These are phyloP conservation scores for Chloropicon primus DNA, from an alignment of 139 green algal genomes.

Conservation along the genomic window DNA sequence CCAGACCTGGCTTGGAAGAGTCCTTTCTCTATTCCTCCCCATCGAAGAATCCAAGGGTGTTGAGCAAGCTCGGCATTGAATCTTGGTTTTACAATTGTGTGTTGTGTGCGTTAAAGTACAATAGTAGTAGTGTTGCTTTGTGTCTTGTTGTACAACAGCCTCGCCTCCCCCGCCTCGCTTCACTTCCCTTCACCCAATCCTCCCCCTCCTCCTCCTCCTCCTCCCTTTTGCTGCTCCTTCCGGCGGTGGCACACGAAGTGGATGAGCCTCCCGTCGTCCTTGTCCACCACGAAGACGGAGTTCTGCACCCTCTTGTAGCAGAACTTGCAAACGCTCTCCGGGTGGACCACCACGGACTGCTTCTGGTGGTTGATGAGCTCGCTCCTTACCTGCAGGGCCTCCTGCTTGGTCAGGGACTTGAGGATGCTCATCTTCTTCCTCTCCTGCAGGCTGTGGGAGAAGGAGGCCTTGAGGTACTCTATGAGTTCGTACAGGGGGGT, in stretches of 20 bases:
- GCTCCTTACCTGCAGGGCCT: constrained; percentile 43
- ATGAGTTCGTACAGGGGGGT: constrained; percentile 18
- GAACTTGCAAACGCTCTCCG: constrained; percentile 58
- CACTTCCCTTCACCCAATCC: not conserved
- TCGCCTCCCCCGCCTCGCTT: too few relatives aligned
- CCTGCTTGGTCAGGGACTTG: constrained; percentile 29
- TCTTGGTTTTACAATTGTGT: too few relatives aligned
- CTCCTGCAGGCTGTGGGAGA: constrained; percentile 39
- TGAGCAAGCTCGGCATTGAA: too few relatives aligned
- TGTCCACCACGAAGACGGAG: constrained; percentile 57
- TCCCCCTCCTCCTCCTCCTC: not conserved
- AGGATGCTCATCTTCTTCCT: constrained; percentile 39
- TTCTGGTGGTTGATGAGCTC: constrained; percentile 34
- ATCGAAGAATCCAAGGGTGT: too few relatives aligned
- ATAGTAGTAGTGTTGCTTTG: too few relatives aligned
- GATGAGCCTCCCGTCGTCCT: constrained; percentile 34
- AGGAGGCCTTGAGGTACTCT: constrained; percentile 44
- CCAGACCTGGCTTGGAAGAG: too few relatives aligned
- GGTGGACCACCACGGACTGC: constrained; percentile 37
- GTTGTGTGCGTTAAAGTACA: too few relatives aligned
- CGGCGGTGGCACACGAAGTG: constrained; percentile 62
- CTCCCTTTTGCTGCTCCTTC: not conserved
- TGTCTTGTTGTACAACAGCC: too few relatives aligned
- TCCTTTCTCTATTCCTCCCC: too few relatives aligned
- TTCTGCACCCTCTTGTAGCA: constrained; percentile 70